These are phyloP conservation scores for Lithospermum erythrorhizon DNA, from an alignment of 257 asterid species.

Conservation along the genomic window DNA sequence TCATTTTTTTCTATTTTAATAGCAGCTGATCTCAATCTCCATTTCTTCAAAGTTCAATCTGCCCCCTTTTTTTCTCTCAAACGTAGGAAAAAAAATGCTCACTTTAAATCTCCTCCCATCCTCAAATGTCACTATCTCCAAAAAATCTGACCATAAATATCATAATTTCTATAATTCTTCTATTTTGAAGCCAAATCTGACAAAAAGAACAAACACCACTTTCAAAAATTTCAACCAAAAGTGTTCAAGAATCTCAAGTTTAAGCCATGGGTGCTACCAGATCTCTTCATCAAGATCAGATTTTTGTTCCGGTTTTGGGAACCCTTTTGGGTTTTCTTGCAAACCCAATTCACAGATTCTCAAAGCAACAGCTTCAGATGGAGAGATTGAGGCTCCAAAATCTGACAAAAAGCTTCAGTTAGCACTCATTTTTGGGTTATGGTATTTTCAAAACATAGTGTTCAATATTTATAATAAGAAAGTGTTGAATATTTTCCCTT, in stretches of 20 bases:
- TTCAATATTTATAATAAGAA: conserved; percentile 82
- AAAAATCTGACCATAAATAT: conserved; percentile 21
- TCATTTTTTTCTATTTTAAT: too few species aligned
- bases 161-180: conserved; percentile 15
- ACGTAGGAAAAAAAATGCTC: conserved; percentile 29
- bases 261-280: conserved; percentile 14
- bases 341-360: conserved; percentile 25
- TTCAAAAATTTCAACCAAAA: conserved; percentile 10
- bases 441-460: conserved; percentile 86
- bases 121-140: conserved; percentile 45
- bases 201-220: conserved; percentile 13
- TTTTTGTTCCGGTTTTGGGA: conserved; percentile 18
- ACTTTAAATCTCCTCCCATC: conserved; percentile 58
- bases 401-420: conserved; percentile 44
- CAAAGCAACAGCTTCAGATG: conserved; percentile 45
- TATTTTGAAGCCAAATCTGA: conserved; percentile 31
- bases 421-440: conserved; percentile 70
- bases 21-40: background rate
- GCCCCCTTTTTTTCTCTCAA: background rate
- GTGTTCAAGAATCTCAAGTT: conserved; percentile 7
- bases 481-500: conserved; percentile 68
- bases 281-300: conserved; percentile 43
- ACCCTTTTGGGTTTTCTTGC: conserved; percentile 32
- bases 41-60: background rate
- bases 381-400: conserved; percentile 39